These are phyloP conservation scores for Acanthamoeba lenticulata DNA, from an alignment of 208 protist species.

Conservation along the genomic window DNA sequence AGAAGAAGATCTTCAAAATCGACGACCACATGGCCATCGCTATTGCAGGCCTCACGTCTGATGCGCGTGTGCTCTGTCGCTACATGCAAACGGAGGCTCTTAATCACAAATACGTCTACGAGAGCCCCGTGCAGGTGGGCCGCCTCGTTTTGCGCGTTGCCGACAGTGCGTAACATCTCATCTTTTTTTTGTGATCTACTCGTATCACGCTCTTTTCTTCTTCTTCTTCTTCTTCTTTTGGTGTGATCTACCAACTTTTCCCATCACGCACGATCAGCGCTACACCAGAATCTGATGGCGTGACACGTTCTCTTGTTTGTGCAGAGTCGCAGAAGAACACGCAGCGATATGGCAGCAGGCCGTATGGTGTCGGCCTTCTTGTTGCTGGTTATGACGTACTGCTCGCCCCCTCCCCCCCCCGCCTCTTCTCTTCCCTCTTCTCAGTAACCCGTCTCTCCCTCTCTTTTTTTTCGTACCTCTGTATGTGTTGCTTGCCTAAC, in stretches of 20 bases:
- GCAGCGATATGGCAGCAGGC: conserved; percentile 94
- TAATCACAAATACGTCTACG: conserved; percentile 94
- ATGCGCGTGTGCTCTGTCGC: conserved; percentile 92
- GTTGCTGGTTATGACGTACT: conserved; percentile 94
- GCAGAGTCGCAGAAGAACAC: conserved; percentile 97
- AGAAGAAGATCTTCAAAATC: conserved; percentile 98
- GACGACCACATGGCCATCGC: conserved; percentile 98
- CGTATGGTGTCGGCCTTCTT: conserved; percentile 99
- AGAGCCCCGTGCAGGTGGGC: conserved; percentile 82
- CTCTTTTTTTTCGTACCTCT: not conserved
- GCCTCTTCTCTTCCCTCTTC: not conserved
- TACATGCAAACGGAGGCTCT: conserved; percentile 97
- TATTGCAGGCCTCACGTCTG: conserved; percentile 97
- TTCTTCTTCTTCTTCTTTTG: too few species aligned
- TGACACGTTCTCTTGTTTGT: not conserved
- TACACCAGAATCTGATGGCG: not conserved
- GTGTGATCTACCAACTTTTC: too few species aligned
- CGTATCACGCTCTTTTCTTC: too few species aligned
- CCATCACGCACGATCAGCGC: too few species aligned
- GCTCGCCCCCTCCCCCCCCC: not conserved
- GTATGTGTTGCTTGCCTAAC: not conserved
- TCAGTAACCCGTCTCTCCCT: not conserved
- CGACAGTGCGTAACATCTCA: conserved; percentile 80
- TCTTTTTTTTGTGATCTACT: not conserved
- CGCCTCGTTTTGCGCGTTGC: conserved; percentile 84